Conservation (phyloP, 441 rosid species). For the Breynia disticha region DNA sequence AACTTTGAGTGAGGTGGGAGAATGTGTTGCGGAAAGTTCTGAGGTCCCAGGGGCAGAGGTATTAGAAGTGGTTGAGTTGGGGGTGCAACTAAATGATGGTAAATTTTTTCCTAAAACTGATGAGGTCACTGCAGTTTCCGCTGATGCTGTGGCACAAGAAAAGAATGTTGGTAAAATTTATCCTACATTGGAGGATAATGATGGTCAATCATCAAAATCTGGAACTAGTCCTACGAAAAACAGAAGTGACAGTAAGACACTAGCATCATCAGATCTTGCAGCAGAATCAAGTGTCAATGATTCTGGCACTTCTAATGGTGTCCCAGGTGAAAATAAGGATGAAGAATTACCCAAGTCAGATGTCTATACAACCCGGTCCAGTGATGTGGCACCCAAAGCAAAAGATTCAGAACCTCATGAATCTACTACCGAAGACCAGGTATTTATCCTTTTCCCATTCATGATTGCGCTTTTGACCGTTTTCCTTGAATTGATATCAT, state of each 20-base stretch:
- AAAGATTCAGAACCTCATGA: constrained; percentile 25
- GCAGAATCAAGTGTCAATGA: constrained; percentile 26
- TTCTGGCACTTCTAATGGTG: constrained; percentile 19
- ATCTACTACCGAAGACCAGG: constrained; percentile 43
- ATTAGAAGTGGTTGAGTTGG: constrained; percentile 18
- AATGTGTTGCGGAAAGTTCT: constrained; percentile 9
- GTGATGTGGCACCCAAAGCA: constrained; percentile 13
- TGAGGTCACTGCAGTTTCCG: constrained; percentile 4
- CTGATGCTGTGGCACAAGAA: constrained; percentile 16
- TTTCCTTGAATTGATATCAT: constrained; percentile 1
- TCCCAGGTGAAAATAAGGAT: constrained; percentile 22
- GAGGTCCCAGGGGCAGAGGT: constrained; percentile 13
- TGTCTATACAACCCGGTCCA: constrained; percentile 21
- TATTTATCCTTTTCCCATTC: constrained; percentile 13
- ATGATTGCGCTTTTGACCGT: background rate
- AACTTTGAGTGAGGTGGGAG: constrained; percentile 19
- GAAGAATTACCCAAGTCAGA: constrained; percentile 10
- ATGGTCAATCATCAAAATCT: constrained; percentile 17
- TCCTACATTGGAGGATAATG: constrained; percentile 19
- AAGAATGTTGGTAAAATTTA: constrained; percentile 15
- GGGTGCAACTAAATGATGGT: constrained; percentile 25
- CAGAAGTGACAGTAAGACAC: constrained; percentile 19
- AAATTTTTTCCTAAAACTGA: background rate
- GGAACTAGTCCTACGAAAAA: constrained; percentile 12
- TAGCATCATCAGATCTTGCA: constrained; percentile 13